phyloP scores from a whole-genome alignment of 352 stramenopile species.

The Phytopythium sindhum region DNA sequence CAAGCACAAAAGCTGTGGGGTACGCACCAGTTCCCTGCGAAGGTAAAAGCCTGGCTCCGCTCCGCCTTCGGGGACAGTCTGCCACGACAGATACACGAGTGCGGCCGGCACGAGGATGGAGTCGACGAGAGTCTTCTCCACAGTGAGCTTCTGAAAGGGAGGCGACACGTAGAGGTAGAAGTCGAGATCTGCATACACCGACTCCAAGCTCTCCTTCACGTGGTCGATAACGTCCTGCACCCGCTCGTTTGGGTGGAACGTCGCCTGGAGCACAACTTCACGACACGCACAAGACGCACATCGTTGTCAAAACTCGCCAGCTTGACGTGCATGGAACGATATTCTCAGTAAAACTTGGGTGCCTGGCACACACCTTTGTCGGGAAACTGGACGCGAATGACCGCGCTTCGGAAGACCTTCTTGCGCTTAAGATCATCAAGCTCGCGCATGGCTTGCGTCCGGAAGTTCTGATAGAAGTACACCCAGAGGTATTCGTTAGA shows the following conservation, averaged over 20 bases:
- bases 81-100: constrained; percentile 75
- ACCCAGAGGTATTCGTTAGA: neutral
- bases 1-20: neutral
- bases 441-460: constrained; percentile 84
- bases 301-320: neutral
- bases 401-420: constrained; percentile 67
- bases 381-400: constrained; percentile 82
- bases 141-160: constrained; percentile 57
- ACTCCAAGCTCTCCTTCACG: constrained; percentile 47
- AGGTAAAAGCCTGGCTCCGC: constrained; percentile 49
- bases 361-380: constrained; percentile 50
- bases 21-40: constrained; percentile 49
- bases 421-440: constrained; percentile 84
- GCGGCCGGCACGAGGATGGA: constrained; percentile 77
- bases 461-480: constrained; percentile 55
- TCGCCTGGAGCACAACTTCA: constrained; percentile 71
- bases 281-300: no score
- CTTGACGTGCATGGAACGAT: no score
- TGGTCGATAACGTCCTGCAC: constrained; percentile 67
- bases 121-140: constrained; percentile 55
- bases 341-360: no score
- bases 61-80: constrained; percentile 20
- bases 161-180: constrained; percentile 85
- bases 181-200: constrained; percentile 13
- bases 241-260: constrained; percentile 81